Evolutionary conservation across 495 filamentous ascomycete genomes (phyloP), one percentile per base, ranked within the genome.

Genomic region (Aspergillus heteromorphus): DNA sequence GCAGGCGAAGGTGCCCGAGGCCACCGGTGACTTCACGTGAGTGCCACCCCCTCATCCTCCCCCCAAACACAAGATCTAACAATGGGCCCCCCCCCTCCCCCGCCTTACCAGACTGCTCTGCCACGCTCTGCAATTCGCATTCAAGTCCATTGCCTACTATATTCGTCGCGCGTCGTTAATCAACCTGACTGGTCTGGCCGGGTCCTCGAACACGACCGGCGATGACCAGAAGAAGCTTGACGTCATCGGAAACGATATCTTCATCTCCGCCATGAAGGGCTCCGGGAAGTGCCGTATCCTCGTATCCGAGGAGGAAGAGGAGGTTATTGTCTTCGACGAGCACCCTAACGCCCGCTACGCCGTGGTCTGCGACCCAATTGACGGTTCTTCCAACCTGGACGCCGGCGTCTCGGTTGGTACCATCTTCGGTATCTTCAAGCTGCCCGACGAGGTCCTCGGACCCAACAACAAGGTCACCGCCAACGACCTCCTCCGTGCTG

Each of bases 171-270:
- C 93, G 23, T 92, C 91, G n/a, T 78, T 98, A 45, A 95, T 97
- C 72, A 96, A 97, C 77, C 83, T 98, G 40, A 91, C 89, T 31
- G 93, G 93, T 42, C 85, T 98, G 20, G 93, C 93, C 31, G 93
- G 93, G 27, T 95, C 91, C 56, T 88, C 91, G 56, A 98, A 98
- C 74, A 88, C 81, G 20, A 97, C 93, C 3, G 93, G 93, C 38
- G 93, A 98, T 71, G 95, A 97, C 68, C 93, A 98, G 70, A 97
- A 98, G 84, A 98, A 97, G 75, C 88, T 98, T 34, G 93, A 98
- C 70, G 93, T 98, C 30, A 97, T 98, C 66, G 90, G 91, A 67
- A 97, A 98, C 73, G 93, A 98, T 63, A 79, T 98, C 58, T 97
- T 98, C 77, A 87, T 97, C 64, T 84, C 89, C 40, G 86, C 92